Percentiles rank a stretch among this genome's conserved stretches.
These are phyloP conservation scores for Hymenoscyphus infarciens DNA, from an alignment of 2,329 filamentous ascomycete species.

Conservation along the genomic window DNA sequence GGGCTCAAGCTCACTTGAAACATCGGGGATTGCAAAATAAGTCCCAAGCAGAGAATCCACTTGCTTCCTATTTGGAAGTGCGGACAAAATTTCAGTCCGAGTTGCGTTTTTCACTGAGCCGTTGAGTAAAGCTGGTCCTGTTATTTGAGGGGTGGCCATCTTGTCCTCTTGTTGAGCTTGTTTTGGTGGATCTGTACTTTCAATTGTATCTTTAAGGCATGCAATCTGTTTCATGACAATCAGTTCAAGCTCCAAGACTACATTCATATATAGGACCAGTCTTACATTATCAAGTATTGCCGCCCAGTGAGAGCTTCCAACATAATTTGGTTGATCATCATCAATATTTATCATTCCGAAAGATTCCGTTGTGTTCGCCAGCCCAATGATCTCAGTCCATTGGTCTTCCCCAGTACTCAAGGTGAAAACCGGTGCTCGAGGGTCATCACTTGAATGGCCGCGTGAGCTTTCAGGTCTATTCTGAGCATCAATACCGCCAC, in stretches of 20 bases:
- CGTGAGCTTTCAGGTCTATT: not conserved
- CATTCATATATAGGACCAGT: slow-evolving; percentile 24
- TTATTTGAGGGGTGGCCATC: not conserved
- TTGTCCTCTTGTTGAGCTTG: slow-evolving; percentile 5
- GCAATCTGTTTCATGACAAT: slow-evolving; percentile 44
- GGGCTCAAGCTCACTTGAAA: slow-evolving; percentile 41
- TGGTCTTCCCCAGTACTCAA: slow-evolving; percentile 4
- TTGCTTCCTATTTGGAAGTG: slow-evolving; percentile 45
- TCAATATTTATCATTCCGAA: slow-evolving; percentile 27
- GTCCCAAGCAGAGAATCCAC: slow-evolving; percentile 48
- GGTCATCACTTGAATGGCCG: slow-evolving; percentile 7
- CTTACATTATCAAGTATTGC: slow-evolving; percentile 55
- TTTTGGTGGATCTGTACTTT: slow-evolving; percentile 26
- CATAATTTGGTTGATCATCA: slow-evolving; percentile 45
- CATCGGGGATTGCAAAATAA: slow-evolving; percentile 50
- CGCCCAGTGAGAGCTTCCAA: slow-evolving; percentile 56
- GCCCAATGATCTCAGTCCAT: slow-evolving; percentile 9
- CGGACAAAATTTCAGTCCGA: slow-evolving; percentile 45
- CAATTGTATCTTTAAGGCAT: slow-evolving; percentile 55
- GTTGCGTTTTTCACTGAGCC: slow-evolving; percentile 29
- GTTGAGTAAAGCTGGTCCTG: slow-evolving; percentile 26
- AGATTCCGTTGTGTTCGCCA: slow-evolving; percentile 19
- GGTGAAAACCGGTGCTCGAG: not conserved
- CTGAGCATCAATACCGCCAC: not conserved
- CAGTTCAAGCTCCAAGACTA: not conserved